phyloP scores from a whole-genome alignment of 306 rosid species.

The Corylus avellana region DNA sequence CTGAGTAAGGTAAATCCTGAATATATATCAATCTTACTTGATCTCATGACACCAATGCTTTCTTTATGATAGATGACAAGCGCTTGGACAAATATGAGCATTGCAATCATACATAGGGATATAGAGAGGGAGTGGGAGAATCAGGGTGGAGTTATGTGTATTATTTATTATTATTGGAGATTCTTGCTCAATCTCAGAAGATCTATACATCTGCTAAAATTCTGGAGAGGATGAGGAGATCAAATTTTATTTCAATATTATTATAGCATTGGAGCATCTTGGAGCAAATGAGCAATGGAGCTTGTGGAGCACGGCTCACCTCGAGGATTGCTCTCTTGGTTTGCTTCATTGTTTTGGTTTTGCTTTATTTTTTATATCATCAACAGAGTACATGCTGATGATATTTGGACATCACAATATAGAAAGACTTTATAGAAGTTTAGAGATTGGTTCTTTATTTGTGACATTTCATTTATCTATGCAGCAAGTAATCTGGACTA shows the following conservation, averaged over 20 bases:
- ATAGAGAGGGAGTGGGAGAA: constrained; percentile 99
- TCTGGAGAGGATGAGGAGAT: constrained; percentile 95
- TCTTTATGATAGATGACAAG: constrained; percentile 99
- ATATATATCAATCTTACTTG: constrained; percentile 73
- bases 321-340: constrained; percentile 99
- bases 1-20: constrained; percentile 79
- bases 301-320: constrained; percentile 99
- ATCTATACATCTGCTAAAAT: constrained; percentile 82
- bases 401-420: constrained; percentile 39
- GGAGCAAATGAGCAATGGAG: constrained; percentile 99
- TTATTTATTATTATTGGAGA: constrained; percentile 88
- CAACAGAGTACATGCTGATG: constrained; percentile 48
- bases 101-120: constrained; percentile 98
- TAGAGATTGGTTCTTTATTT: constrained; percentile 24
- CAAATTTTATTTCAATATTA: constrained; percentile 85
- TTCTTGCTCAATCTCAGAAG: constrained; percentile 96
- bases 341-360: constrained; percentile 96
- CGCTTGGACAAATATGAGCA: constrained; percentile 99
- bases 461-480: constrained; percentile 34
- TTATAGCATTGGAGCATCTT: constrained; percentile 96
- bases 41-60: constrained; percentile 96
- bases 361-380: constrained; percentile 56
- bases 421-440: constrained; percentile 24
- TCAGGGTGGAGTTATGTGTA: constrained; percentile 93
- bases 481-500: constrained; percentile 41